Conservation (phyloP, 2,329 filamentous ascomycete species). For the Xylariomycetidae sp. region DNA sequence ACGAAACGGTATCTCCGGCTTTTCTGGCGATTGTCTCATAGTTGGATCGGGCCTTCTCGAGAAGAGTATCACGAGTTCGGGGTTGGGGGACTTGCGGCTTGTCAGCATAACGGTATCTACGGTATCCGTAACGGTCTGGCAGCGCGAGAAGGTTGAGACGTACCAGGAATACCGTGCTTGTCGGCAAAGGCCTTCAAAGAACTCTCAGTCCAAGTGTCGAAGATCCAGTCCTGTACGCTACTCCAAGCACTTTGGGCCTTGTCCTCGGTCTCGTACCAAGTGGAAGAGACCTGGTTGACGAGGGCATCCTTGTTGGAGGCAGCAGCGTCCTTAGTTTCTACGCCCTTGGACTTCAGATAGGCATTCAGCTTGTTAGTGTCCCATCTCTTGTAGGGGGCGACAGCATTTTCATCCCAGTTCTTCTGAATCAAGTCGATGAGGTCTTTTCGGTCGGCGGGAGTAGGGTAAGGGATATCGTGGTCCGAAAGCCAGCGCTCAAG, state of each 20-base stretch:
- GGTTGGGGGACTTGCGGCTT: constrained; percentile 71
- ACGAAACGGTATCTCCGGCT: constrained; percentile 70
- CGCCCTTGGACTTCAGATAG: constrained; percentile 67
- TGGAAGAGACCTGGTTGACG: constrained; percentile 62
- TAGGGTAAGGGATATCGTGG: constrained; percentile 86
- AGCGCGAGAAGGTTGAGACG: constrained; percentile 7
- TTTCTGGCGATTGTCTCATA: constrained; percentile 76
- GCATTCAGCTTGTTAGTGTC: constrained; percentile 61
- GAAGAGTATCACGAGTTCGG: constrained; percentile 74
- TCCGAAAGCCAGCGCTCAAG: constrained; percentile 95
- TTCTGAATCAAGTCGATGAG: constrained; percentile 85
- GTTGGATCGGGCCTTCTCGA: constrained; percentile 72
- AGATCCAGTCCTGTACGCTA: constrained; percentile 82
- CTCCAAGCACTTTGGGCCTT: constrained; percentile 67
- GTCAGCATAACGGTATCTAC: too few species aligned
- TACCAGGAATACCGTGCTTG: constrained; percentile 73
- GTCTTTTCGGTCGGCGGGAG: constrained; percentile 84
- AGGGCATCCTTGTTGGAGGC: constrained; percentile 66
- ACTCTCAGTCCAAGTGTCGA: constrained; percentile 92
- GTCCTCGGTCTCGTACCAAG: constrained; percentile 77
- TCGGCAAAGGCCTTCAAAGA: constrained; percentile 92
- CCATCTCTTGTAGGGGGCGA: constrained; percentile 73
- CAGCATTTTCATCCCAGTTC: constrained; percentile 80
- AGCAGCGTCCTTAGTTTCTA: constrained; percentile 63
- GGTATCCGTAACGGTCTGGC: background rate